Base-by-base conservation (phyloP, 805 yeast genomes). In the Zygoascus biomembranicola region DNA sequence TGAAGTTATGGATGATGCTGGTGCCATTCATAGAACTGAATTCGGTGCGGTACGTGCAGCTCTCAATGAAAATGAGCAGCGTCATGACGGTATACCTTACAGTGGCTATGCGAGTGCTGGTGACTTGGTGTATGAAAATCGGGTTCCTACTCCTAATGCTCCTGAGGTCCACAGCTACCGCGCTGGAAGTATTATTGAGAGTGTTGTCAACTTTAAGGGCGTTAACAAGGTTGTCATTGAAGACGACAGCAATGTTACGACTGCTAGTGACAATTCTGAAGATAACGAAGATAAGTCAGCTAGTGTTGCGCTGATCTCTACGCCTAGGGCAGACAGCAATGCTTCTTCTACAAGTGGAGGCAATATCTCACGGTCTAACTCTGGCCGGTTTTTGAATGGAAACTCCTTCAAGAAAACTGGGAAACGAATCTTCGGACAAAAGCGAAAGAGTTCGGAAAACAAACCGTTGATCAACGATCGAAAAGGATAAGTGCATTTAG, bases 181-280 rank as follows among this genome's bases (percentile, higher is more conserved):
- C 20, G 61, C 83, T 10, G 82, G 82, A 16, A 84, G 92, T 8
- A 82, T 89, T 52, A 78, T 87, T 52, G 97, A 89, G 69, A 81
- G 87, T 43, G 84, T 89, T 16, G 81, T 89, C n/a, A 85, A 84
- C 50, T 85, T 85, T 28, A 82, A 84, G 64, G 97, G 96, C 52
- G 86, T 87, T 19, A 82, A 81, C 61, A 89, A 89, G 73, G 88
- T 95, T 2, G 86, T 89, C 56, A 88, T 89, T 62, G 92, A 85
- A 61, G 84, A 81, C 52, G 59, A 46, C n/a, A 46, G 26, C 19
- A 42, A 42, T 42, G 44, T 18, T 4, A 18, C 13, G 16, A 35
- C 16, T 8, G 39, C 39, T 35, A 35, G 39, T n/a, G 39, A 35
- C 10, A 35, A 35, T 35, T 35, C 39, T 11, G 39, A 35, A 35